These are phyloP conservation scores for Saksenaea vasiformis DNA, from an alignment of 371 early-diverging fungal species.

Conservation along the genomic window DNA sequence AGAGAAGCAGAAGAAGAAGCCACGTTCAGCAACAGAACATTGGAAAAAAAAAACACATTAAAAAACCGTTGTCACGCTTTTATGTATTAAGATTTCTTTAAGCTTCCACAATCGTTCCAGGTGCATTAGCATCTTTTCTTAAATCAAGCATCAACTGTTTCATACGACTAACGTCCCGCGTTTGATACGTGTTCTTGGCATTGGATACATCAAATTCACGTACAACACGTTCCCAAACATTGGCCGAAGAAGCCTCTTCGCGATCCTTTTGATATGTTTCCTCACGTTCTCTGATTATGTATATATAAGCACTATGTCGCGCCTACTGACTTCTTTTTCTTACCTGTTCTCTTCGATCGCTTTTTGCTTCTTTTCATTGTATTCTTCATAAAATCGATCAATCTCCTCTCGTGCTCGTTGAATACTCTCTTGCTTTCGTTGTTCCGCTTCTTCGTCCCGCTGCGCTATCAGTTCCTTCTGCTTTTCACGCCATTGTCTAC, in stretches of 20 bases:
- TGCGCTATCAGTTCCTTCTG: slow-evolving; percentile 72
- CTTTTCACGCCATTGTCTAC: slow-evolving; percentile 82
- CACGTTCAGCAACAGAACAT: neutral
- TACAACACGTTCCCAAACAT: slow-evolving; percentile 76
- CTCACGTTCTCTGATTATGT: slow-evolving; percentile 53
- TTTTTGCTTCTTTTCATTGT: slow-evolving; percentile 87
- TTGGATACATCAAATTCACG: slow-evolving; percentile 65
- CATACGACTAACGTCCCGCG: slow-evolving; percentile 76
- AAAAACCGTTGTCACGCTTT: neutral
- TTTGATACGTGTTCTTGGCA: slow-evolving; percentile 40
- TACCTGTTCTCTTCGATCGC: slow-evolving; percentile 79
- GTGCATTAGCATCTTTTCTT: slow-evolving; percentile 78
- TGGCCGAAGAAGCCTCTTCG: slow-evolving; percentile 66
- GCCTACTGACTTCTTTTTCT: neutral
- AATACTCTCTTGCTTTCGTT: slow-evolving; percentile 72
- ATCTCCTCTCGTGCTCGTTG: slow-evolving; percentile 78
- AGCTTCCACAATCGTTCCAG: slow-evolving; percentile 62
- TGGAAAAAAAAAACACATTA: neutral
- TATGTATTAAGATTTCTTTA: slow-evolving; percentile 14
- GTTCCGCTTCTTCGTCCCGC: slow-evolving; percentile 73
- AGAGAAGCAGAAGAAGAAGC: neutral
- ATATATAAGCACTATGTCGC: too few species aligned
- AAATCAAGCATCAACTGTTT: slow-evolving; percentile 83
- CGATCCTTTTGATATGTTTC: slow-evolving; percentile 49
- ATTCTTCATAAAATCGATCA: slow-evolving; percentile 94